Base-by-base conservation (phyloP, 148 eudicot species). In the Camellia sinensis region DNA sequence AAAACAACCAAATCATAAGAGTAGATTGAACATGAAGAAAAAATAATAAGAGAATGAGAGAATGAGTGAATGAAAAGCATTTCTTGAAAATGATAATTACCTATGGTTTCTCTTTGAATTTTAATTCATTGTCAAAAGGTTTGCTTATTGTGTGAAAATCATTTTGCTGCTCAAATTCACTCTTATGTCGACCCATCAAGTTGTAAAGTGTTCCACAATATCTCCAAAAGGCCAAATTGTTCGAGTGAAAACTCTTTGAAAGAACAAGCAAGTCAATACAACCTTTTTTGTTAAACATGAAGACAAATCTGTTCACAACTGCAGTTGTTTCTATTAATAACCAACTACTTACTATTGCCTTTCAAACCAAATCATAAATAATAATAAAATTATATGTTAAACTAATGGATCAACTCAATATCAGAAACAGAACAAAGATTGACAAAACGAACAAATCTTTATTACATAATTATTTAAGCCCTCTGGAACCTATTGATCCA, bases 351-450 rank as follows among this genome's bases (percentile, higher is more conserved):
- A 10, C 40, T 4, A n/a, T 48, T 46, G 14, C 10, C 21, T 71
- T 71, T 3, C 74, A 48, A 1, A 41, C 29, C 40, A 52, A 71
- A 71, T 10, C 60, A 71, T 22, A 50, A 50, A 19, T 3, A 29
- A 29, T 29, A 29, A 29, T 29, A 29, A 7, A 44, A 46, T 4
- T n/a, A 11, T 57, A 46, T n/a, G 43, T 41, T 67, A 41, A 12
- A 14, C 43, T 40, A 67, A 67, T 15, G 48, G 71, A 67, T 67
- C 71, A 41, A 67, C 71, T 67, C 71, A 44, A 40, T 67, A 67
- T 67, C 71, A 67, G 71, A 67, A 41, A 41, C 71, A 67, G 50
- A 43, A 17, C 43, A 41, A 41, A 13, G 21, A 67, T 13, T 18
- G 48, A 67, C 71, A 67, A 67, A 40, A 67, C 8, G 46, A 40